Conservation (phyloP, 2,329 filamentous ascomycete species). For the Penicillium italicum region DNA sequence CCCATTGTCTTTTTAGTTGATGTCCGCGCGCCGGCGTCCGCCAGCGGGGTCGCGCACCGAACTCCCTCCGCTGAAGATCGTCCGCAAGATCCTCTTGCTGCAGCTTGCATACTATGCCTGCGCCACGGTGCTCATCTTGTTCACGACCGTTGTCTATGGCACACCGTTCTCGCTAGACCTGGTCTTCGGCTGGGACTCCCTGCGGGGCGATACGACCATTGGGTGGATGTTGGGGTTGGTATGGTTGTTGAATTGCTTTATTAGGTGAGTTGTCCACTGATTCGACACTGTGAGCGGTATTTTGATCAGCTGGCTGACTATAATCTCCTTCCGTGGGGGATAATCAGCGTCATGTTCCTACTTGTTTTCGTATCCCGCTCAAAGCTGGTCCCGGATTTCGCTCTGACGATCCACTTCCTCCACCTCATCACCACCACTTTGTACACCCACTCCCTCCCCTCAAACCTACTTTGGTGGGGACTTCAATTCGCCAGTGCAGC, state of each 20-base stretch:
- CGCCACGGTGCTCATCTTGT: conserved; percentile 61
- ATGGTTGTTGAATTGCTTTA: conserved; percentile 63
- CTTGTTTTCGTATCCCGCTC: conserved; percentile 80
- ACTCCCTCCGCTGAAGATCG: conserved; percentile 63
- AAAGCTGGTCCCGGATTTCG: conserved; percentile 93
- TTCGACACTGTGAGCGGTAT: not conserved
- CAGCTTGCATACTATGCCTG: conserved; percentile 63
- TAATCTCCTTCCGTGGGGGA: not conserved
- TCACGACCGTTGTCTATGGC: conserved; percentile 64
- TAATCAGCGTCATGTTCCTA: conserved; percentile 70
- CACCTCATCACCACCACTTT: conserved; percentile 74
- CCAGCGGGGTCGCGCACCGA: conserved; percentile 64
- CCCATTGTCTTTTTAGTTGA: conserved; percentile 25
- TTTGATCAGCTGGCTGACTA: not conserved
- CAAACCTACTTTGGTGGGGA: conserved; percentile 82
- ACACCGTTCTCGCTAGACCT: conserved; percentile 56
- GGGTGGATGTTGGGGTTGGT: conserved; percentile 67
- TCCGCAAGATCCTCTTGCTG: conserved; percentile 63
- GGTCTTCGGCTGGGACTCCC: conserved; percentile 60
- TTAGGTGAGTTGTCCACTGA: conserved; percentile 53
- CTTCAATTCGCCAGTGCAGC: conserved; percentile 59
- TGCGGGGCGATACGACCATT: conserved; percentile 65
- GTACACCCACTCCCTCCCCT: conserved; percentile 73
- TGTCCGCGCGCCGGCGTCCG: conserved; percentile 53
- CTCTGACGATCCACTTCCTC: conserved; percentile 79